A percentile compares a stretch with the other conserved stretches of the same genome.
Evolutionary conservation across 2,329 filamentous ascomycete genomes (phyloP).

Genomic region (Fusarium protoensiforme): DNA sequence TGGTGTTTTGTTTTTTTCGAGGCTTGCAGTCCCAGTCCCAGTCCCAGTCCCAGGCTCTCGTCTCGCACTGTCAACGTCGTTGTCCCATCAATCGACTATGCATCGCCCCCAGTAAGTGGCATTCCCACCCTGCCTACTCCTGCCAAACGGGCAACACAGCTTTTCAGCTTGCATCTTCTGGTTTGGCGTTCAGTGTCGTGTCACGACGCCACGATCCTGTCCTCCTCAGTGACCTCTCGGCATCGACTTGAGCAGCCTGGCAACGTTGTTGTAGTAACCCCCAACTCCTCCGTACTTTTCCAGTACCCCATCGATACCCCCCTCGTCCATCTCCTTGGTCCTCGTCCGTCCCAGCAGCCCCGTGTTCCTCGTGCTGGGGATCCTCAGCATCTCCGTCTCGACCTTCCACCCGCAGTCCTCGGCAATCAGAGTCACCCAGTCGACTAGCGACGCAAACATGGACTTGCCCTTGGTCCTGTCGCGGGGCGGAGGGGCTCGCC

Average conservation of each 20-base stretch:
- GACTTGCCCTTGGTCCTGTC: constrained; percentile 66
- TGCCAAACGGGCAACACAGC: too few relatives aligned
- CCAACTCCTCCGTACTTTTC: constrained; percentile 64
- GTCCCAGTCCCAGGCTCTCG: too few relatives aligned
- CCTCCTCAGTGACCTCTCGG: constrained; percentile 36
- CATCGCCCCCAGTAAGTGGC: background rate
- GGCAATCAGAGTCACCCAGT: constrained; percentile 78
- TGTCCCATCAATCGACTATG: background rate
- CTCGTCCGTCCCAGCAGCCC: constrained; percentile 77
- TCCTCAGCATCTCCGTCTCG: constrained; percentile 87
- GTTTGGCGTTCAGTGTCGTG: background rate
- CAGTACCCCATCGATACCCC: constrained; percentile 59
- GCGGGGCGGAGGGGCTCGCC: constrained; percentile 72
- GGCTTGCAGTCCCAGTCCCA: background rate
- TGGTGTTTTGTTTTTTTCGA: background rate
- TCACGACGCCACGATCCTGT: background rate
- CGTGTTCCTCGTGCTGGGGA: constrained; percentile 91
- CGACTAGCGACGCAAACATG: constrained; percentile 84
- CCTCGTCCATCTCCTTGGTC: constrained; percentile 39
- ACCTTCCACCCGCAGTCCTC: constrained; percentile 78
- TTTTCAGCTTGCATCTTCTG: background rate
- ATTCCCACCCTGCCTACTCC: background rate
- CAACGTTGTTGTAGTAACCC: constrained; percentile 69
- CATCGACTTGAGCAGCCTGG: constrained; percentile 65
- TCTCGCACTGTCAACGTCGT: background rate